These are phyloP conservation scores for Smallanthus sonchifolius DNA, from an alignment of 129 eudicot species.

Conservation along the genomic window DNA sequence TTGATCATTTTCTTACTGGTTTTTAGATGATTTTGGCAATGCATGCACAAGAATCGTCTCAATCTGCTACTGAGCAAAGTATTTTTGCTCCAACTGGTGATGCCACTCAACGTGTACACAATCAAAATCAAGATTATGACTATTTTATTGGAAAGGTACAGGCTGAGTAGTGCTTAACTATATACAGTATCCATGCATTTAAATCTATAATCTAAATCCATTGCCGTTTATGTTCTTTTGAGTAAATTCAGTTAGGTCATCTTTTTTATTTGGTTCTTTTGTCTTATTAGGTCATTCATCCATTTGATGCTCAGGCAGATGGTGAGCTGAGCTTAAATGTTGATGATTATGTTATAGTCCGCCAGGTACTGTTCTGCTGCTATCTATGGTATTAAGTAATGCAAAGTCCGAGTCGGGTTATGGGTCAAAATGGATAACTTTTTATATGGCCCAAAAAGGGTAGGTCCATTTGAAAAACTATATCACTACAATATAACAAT, in stretches of 20 bases:
- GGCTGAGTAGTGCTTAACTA: not conserved
- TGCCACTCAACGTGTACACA: conserved; percentile 21
- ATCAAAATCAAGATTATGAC: conserved; percentile 25
- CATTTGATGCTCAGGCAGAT: conserved; percentile 91
- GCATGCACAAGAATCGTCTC: conserved; percentile 39
- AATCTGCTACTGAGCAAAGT: conserved; percentile 28
- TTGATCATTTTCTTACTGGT: not conserved
- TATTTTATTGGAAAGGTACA: conserved; percentile 73
- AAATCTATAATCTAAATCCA: not conserved
- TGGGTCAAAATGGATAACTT: not conserved
- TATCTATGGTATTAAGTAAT: not conserved
- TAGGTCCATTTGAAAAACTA: not conserved
- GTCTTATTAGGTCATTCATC: conserved; percentile 60
- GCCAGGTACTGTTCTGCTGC: conserved; percentile 50
- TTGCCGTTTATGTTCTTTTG: not conserved
- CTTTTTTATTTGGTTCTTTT: not conserved
- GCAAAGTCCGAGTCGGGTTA: not conserved
- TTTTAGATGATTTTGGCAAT: conserved; percentile 64
- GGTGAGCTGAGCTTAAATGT: conserved; percentile 72
- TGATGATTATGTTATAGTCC: conserved; percentile 77
- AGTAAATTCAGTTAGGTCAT: not conserved
- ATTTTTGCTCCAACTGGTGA: conserved; percentile 30
- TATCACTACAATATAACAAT: not conserved
- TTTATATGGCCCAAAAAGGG: not conserved
- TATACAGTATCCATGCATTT: conserved; percentile 6